phyloP scores from a whole-genome alignment of 2,329 filamentous ascomycete species.

The Aspergillus thermomutatus region DNA sequence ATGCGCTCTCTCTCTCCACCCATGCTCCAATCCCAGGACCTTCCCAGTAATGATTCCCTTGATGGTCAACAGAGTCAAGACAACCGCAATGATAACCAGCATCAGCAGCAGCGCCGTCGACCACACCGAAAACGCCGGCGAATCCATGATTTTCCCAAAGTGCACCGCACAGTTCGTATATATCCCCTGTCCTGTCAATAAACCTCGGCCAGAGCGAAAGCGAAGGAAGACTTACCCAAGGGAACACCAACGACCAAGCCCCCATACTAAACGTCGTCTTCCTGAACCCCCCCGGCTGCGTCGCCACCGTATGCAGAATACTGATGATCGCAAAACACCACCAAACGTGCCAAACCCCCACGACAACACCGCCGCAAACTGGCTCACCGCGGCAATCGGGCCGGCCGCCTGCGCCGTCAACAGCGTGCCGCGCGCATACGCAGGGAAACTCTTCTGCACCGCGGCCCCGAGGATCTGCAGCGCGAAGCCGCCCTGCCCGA shows the following conservation, averaged over 20 bases:
- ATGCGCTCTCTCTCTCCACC: constrained; percentile 14
- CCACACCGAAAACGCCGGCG: constrained; percentile 37
- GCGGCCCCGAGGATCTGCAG: constrained; percentile 37
- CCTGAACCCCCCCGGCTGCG: constrained; percentile 18
- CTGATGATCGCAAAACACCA: constrained; percentile 39
- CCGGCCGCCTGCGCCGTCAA: constrained; percentile 31
- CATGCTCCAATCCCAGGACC: constrained; percentile 27
- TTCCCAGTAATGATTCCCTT: constrained; percentile 28
- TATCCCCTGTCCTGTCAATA: constrained; percentile 27
- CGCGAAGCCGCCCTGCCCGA: constrained; percentile 40
- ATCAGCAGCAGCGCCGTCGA: constrained; percentile 36
- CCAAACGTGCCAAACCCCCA: constrained; percentile 45
- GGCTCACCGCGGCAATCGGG: constrained; percentile 31
- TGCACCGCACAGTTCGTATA: constrained; percentile 39
- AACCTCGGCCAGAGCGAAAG: neutral
- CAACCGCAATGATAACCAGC: constrained; percentile 33
- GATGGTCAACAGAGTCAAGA: constrained; percentile 30
- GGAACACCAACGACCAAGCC: constrained; percentile 39
- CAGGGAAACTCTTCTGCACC: constrained; percentile 29
- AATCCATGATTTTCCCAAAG: constrained; percentile 38
- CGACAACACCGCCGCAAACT: constrained; percentile 36
- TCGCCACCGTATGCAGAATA: constrained; percentile 26
- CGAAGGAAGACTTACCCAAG: constrained; percentile 30
- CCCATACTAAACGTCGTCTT: constrained; percentile 27
- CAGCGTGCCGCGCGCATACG: constrained; percentile 31